Percentiles rank a stretch among this genome's conserved stretches.
phyloP scores from a whole-genome alignment of 2,329 filamentous ascomycete species.

The Aspergillus udagawae region DNA sequence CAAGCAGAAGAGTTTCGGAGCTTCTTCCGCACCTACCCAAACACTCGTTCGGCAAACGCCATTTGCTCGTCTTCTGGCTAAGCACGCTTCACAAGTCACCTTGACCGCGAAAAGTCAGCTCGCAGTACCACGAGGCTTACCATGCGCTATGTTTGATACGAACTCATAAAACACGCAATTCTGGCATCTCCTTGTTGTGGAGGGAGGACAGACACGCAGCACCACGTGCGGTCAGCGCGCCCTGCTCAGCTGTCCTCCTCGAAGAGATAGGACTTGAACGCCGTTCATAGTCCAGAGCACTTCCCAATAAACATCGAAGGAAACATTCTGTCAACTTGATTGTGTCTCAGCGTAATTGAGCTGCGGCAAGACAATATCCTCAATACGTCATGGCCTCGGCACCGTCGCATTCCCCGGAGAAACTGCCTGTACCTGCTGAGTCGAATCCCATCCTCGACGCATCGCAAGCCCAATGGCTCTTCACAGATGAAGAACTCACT shows the following conservation, averaged over 20 bases:
- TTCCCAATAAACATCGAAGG: background rate
- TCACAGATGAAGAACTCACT: conserved; percentile 74
- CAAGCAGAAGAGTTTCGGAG: background rate
- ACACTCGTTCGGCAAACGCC: background rate
- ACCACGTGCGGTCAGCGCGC: background rate
- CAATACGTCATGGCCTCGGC: conserved; percentile 24
- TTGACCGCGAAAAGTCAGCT: background rate
- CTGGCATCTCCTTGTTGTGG: background rate
- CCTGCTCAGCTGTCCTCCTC: background rate
- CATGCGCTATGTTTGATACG: conserved; percentile 12
- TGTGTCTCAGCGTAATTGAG: background rate
- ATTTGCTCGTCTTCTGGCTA: background rate
- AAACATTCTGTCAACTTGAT: background rate
- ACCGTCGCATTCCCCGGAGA: conserved; percentile 18
- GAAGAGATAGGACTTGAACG: background rate
- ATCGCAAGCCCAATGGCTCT: conserved; percentile 76
- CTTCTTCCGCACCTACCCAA: background rate
- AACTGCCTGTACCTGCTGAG: conserved; percentile 32
- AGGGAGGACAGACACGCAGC: conserved; percentile 2
- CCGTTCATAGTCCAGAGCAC: background rate
- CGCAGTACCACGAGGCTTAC: conserved; percentile 17
- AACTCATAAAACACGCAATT: conserved; percentile 1
- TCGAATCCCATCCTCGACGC: conserved; percentile 50
- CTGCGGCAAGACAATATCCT: background rate
- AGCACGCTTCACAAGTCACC: background rate